Base-by-base conservation (phyloP, 2,329 filamentous ascomycete genomes). In the Berkeleyomyces basicola region DNA sequence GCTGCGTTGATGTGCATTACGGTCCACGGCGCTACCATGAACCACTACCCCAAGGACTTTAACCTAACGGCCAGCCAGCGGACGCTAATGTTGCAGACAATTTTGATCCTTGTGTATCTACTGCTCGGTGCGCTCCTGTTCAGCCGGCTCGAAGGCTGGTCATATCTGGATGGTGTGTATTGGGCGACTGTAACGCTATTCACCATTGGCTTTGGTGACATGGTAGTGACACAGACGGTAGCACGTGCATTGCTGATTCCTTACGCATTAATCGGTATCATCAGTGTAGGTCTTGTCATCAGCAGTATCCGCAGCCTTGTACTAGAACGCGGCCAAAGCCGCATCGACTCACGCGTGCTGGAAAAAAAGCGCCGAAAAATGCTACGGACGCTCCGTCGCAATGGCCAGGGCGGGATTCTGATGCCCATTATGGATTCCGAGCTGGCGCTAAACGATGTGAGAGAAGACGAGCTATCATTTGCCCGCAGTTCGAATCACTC, bases 11-110 rank as follows among this genome's bases (percentile, higher is more conserved):
- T 96, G 72, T 80, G 86, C 67, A 73, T 89, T 62, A 96, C 92
- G 31, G 89, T 92, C 74, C 79, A 85, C 63, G 90, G 90, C 7
- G 91, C 90, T 57, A 81, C 82, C 14, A 68, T 70, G 0, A 77
- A 77, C 1, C 86, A 88, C 67, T 96, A 95, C 68, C 79, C 80
- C 5, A 86, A 88, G 67, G 85, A 90, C 68, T 96, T 96, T 67
- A 77, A 80, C 67, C 77, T 96, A 33, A 91, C 87, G 0, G 82
- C 85, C 61, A 86, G 86, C 65, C 91, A 96, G 72, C 82, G 91
- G 7, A 96, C 89, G 0, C 76, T 96, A 31, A 96, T 96, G 77
- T 74, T 96, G 37, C 91, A 96, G 72, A 95, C 90, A 1, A 95
- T 95, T 72, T 76, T 87, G 62, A 88, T 95, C 70, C 84, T 95